Evolutionary conservation across 2,329 filamentous ascomycete genomes (phyloP), one percentile per base, ranked within the genome.

Genomic region (Truncatella angustata): DNA sequence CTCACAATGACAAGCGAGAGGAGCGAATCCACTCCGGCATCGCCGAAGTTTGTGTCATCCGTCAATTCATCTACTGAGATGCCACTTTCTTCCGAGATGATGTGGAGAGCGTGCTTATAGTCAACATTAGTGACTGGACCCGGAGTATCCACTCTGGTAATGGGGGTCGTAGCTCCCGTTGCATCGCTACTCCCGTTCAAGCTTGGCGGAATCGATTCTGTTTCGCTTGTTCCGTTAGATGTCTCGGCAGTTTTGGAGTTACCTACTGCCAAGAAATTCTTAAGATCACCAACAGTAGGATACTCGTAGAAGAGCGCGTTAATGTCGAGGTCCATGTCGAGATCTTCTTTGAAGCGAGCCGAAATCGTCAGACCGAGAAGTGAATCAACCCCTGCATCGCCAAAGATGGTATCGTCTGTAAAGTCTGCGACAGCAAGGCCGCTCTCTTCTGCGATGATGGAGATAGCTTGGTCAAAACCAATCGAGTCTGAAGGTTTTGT

Each of bases 341-440:
- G 47, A 28, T 57, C 57, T 4, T 57, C 57, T 2, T 50, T 49
- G 28, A 59, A 53, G 3, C 55, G 49, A 14, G 53, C 54, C 11
- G 51, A 47, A 11, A 59, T 50, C 21, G 54, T 47, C 4, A 58
- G 55, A 9, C 53, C 54, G 18, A 57, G 11, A 2, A 59, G 55
- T 0, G 57, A 59, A 23, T 59, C 57, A 3, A 59, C 45, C 2
- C 57, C 55, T 5, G 30, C 32, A 40, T 57, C 53, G 32, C 45
- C 51, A 40, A 67, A 58, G 28, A 55, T 54, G 26, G 54, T 61
- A 3, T 57, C 54, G 12, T 60, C 56, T 4, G 57, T 54, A 18
- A 67, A 51, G 3, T 62, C 61, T 3, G 48, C 50, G 5, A 56
- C 32, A 2, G 56, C 42, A n/a, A 59, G 39, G 5, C 57, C 55